Percentiles rank a stretch among this genome's conserved stretches.
These are phyloP conservation scores for Diphasiastrum complanatum DNA, from an alignment of 83 land plant genomes.

Conservation along the genomic window DNA sequence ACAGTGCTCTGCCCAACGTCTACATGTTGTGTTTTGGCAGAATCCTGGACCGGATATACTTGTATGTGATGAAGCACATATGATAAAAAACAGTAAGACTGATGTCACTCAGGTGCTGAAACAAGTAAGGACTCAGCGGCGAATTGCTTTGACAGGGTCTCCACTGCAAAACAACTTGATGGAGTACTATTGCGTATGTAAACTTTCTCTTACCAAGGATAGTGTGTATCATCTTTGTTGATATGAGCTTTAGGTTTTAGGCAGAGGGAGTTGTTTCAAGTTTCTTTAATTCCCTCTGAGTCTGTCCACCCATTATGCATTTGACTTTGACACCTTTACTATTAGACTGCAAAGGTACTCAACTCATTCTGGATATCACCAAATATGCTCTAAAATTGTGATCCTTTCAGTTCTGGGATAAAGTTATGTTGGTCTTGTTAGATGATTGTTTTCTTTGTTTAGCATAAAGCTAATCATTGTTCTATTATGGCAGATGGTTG, in stretches of 20 bases:
- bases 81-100: conserved; percentile 85
- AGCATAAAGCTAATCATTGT: too few relatives aligned
- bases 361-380: too few relatives aligned
- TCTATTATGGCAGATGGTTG: conserved; percentile 93
- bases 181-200: conserved; percentile 97
- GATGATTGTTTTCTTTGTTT: too few relatives aligned
- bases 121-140: conserved; percentile 80
- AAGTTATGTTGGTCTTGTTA: too few relatives aligned
- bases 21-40: conserved; percentile 42
- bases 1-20: background rate
- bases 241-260: too few relatives aligned
- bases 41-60: conserved; percentile 82
- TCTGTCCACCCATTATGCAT: conserved; percentile 8
- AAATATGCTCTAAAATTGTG: too few relatives aligned
- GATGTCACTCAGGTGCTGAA: conserved; percentile 81
- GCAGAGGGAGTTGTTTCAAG: too few relatives aligned
- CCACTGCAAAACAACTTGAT: conserved; percentile 95
- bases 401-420: too few relatives aligned
- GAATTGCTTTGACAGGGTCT: conserved; percentile 97
- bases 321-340: background rate
- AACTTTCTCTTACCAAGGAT: background rate
- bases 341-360: too few relatives aligned
- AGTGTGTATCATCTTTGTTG: too few relatives aligned
- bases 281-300: too few relatives aligned
- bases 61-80: conserved; percentile 97